Conservation (phyloP, 2,329 filamentous ascomycete species). For the Apiospora pterosperma region DNA sequence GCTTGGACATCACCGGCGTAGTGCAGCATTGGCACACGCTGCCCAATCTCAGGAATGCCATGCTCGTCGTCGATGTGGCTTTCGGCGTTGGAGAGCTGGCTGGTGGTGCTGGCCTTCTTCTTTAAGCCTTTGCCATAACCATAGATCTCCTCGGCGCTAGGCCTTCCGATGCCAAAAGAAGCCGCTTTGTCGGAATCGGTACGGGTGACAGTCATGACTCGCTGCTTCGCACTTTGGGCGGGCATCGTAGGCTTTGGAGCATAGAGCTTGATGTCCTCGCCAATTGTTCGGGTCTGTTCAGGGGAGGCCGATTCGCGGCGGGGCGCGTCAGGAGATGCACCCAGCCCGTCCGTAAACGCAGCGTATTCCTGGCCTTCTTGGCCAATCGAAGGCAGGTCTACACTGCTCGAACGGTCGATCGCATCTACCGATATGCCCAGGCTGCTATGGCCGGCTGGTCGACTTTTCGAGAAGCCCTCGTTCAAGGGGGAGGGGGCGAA, state of each 20-base stretch:
- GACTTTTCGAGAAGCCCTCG: constrained; percentile 50
- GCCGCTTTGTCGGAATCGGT: constrained; percentile 88
- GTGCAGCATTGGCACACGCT: constrained; percentile 89
- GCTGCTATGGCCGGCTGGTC: constrained; percentile 22
- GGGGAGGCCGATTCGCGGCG: constrained; percentile 43
- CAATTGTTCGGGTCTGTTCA: constrained; percentile 74
- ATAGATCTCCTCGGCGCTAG: constrained; percentile 51
- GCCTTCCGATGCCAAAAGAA: constrained; percentile 76
- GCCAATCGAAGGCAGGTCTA: constrained; percentile 79
- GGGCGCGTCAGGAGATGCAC: constrained; percentile 36
- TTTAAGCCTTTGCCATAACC: constrained; percentile 52
- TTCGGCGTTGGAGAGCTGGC: constrained; percentile 48
- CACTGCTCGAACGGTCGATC: constrained; percentile 67
- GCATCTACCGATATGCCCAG: constrained; percentile 24
- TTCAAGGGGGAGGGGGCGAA: constrained; percentile 87
- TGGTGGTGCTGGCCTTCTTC: constrained; percentile 57
- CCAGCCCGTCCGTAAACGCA: constrained; percentile 44
- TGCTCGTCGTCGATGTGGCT: constrained; percentile 67
- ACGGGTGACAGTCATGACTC: constrained; percentile 79
- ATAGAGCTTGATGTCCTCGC: constrained; percentile 78
- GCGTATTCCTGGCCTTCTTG: constrained; percentile 90
- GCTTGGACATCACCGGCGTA: constrained; percentile 95
- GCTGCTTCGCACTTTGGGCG: constrained; percentile 74
- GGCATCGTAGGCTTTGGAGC: constrained; percentile 87
- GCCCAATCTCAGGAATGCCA: constrained; percentile 88